These are phyloP conservation scores for Apiospora sp. DNA, from an alignment of 2,329 filamentous ascomycete species.

Conservation along the genomic window DNA sequence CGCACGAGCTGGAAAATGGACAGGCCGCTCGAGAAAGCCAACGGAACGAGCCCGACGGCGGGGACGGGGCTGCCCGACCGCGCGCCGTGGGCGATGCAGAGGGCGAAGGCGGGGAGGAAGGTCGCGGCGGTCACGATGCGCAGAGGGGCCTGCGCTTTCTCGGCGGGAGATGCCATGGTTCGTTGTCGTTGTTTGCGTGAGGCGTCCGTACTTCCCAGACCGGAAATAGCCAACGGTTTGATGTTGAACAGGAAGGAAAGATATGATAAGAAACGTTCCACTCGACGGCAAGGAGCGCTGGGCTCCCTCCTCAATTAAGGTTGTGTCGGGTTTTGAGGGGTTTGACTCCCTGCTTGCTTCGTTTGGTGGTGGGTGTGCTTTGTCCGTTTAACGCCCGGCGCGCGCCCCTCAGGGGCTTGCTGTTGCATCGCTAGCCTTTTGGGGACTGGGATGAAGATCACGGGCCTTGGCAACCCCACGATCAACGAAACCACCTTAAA, in stretches of 20 bases:
- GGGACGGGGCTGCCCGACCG: slow-evolving; percentile 45
- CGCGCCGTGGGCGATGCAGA: slow-evolving; percentile 49
- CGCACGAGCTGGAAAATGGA: slow-evolving; percentile 38
- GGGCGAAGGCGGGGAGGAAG: slow-evolving; percentile 50
- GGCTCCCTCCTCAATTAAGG: background rate
- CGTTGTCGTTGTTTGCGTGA: slow-evolving; percentile 29
- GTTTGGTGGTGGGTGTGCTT: background rate
- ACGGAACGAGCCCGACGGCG: slow-evolving; percentile 49
- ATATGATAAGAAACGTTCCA: too few species aligned
- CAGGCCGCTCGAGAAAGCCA: slow-evolving; percentile 45
- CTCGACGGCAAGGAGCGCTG: background rate
- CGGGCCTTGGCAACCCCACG: slow-evolving; percentile 9
- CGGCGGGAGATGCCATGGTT: slow-evolving; percentile 23
- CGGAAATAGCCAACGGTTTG: background rate
- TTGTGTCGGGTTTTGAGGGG: background rate
- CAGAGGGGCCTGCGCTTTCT: slow-evolving; percentile 29
- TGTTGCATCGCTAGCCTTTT: background rate
- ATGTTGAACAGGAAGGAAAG: background rate
- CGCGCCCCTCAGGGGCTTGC: background rate
- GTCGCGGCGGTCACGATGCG: slow-evolving; percentile 46
- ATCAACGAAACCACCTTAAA: background rate
- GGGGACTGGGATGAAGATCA: slow-evolving; percentile 10
- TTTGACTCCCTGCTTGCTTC: background rate
- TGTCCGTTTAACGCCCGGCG: background rate
- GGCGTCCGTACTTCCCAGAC: background rate